A percentile compares a stretch with the other conserved stretches of the same genome.
Evolutionary conservation across 805 yeast genomes (phyloP).

Genomic region (Candida sphagnicola): DNA sequence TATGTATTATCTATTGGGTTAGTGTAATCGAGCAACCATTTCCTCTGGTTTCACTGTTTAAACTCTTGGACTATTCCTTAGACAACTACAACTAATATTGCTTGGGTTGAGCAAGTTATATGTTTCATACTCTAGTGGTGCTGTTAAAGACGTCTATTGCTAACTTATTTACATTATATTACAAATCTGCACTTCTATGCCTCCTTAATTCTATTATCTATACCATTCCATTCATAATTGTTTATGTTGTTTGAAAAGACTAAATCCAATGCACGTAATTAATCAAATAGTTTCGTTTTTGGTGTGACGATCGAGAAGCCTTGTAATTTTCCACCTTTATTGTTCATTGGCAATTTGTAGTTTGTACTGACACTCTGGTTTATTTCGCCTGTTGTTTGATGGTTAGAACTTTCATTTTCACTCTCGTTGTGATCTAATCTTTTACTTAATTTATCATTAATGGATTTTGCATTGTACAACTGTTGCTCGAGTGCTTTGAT

Average conservation of each 20-base stretch:
- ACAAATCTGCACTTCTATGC: background rate
- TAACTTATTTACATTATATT: background rate
- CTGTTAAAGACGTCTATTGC: no score
- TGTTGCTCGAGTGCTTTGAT: conserved; percentile 28
- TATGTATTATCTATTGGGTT: no score
- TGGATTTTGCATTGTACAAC: conserved; percentile 22
- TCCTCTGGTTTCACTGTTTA: no score
- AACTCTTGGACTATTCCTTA: no score
- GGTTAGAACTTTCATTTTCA: background rate
- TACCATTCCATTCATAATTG: background rate
- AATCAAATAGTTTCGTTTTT: conserved; percentile 20
- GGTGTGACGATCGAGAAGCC: conserved; percentile 38
- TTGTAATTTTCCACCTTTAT: conserved; percentile 34
- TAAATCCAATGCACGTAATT: no score
- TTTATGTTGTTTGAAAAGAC: no score
- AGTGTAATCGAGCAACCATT: no score
- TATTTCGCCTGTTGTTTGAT: background rate
- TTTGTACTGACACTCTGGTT: background rate
- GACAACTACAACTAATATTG: no score
- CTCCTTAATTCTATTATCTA: background rate
- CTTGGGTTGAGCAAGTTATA: no score
- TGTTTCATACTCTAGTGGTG: no score
- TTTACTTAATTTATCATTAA: conserved; percentile 32
- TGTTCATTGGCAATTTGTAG: background rate
- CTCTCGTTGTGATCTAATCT: conserved; percentile 12